A percentile compares a stretch with the other conserved stretches of the same genome.
phyloP scores from a whole-genome alignment of 805 yeast species.

The Ogataea angusta region DNA sequence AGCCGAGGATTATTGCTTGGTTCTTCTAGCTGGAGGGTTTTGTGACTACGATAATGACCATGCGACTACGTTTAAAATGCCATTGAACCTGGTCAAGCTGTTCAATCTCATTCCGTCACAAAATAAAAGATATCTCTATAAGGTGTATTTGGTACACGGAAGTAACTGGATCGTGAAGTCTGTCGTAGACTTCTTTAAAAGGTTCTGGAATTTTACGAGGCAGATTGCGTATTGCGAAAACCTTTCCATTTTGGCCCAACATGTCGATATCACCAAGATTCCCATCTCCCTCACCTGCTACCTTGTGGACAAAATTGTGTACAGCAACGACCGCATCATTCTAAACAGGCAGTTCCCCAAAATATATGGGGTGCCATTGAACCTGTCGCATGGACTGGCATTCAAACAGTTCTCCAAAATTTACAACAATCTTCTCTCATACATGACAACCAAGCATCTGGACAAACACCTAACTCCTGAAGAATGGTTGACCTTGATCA shows the following conservation, averaged over 20 bases:
- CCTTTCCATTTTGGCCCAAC: conserved; percentile 37
- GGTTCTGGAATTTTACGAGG: conserved; percentile 38
- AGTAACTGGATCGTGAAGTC: conserved; percentile 79
- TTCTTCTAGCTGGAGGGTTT: conserved; percentile 83
- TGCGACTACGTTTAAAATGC: conserved; percentile 21
- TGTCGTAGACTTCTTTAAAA: conserved; percentile 65
- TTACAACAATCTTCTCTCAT: conserved; percentile 34
- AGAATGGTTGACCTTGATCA: conserved; percentile 32
- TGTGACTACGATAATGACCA: conserved; percentile 34
- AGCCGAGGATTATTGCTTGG: conserved; percentile 55
- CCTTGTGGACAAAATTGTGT: conserved; percentile 50
- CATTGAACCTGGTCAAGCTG: conserved; percentile 38
- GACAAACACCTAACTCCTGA: conserved; percentile 19
- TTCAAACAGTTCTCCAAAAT: conserved; percentile 31
- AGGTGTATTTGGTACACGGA: conserved; percentile 81
- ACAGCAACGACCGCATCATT: conserved; percentile 48
- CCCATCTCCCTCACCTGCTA: conserved; percentile 77
- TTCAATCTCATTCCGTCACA: conserved; percentile 55
- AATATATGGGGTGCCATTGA: conserved; percentile 33
- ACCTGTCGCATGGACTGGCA: conserved; percentile 21
- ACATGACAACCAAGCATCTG: conserved; percentile 27
- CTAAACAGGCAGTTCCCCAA: conserved; percentile 42
- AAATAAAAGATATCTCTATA: conserved; percentile 50
- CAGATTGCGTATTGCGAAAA: conserved; percentile 35
- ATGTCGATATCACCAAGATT: conserved; percentile 70